These are phyloP conservation scores for Haemoproteus tartakovskyi DNA, from an alignment of 169 alveolate genomes.

Conservation along the genomic window DNA sequence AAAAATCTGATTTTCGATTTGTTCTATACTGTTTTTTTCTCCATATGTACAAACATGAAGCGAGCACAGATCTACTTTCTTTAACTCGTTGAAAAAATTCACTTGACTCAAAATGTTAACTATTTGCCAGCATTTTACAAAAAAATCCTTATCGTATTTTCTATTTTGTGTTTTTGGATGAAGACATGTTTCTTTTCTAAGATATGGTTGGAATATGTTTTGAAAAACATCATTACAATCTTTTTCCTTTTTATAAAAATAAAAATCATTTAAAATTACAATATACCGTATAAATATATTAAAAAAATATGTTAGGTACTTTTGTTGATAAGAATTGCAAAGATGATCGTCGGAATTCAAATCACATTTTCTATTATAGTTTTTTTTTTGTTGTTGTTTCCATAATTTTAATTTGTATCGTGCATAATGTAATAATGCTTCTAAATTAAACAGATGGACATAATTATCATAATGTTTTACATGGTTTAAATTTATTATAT, in stretches of 20 bases:
- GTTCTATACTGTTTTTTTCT: too few relatives aligned
- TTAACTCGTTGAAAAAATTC: constrained; percentile 35
- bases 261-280: constrained; percentile 29
- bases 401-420: constrained; percentile 11
- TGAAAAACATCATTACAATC: constrained; percentile 5
- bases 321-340: too few relatives aligned
- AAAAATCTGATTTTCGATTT: too few relatives aligned
- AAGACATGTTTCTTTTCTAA: neutral
- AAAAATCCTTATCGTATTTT: constrained; percentile 10
- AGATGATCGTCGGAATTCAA: too few relatives aligned
- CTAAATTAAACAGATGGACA: constrained; percentile 12
- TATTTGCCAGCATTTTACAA: constrained; percentile 8
- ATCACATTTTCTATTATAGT: neutral
- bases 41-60: too few relatives aligned
- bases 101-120: constrained; percentile 39
- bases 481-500: constrained; percentile 50
- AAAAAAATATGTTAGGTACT: too few relatives aligned
- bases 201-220: constrained; percentile 4
- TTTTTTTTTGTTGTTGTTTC: neutral
- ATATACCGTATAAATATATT: constrained; percentile 35
- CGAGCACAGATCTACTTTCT: constrained; percentile 7
- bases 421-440: constrained; percentile 39
- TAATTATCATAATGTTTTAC: constrained; percentile 43
- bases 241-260: constrained; percentile 15
- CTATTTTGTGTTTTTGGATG: neutral